Evolutionary conservation across 495 filamentous ascomycete genomes (phyloP).

Genomic region (Podospora sp.): DNA sequence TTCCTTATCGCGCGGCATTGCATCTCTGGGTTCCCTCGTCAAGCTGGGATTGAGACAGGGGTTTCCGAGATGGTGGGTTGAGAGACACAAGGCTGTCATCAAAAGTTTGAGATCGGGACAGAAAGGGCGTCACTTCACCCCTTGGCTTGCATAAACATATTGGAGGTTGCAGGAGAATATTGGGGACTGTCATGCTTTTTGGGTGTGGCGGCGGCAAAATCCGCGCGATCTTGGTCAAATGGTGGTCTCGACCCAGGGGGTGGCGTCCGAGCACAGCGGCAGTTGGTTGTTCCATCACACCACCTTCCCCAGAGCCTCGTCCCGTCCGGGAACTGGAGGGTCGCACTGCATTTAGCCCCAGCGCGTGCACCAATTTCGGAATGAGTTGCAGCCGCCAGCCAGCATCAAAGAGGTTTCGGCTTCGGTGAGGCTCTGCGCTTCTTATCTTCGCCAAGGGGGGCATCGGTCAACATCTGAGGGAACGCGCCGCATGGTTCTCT

Average conservation of each 20-base stretch:
- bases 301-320: background rate
- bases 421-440: no score
- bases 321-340: background rate
- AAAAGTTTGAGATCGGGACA: background rate
- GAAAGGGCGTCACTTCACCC: background rate
- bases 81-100: no score
- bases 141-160: slow-evolving; percentile 3
- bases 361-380: background rate
- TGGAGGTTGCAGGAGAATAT: background rate
- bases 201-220: background rate
- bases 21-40: no score
- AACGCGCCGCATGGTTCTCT: no score
- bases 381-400: background rate
- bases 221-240: no score
- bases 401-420: background rate
- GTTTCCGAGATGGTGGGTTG: no score
- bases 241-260: no score
- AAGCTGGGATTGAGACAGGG: no score
- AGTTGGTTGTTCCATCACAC: background rate
- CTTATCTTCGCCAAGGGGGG: no score
- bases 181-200: background rate
- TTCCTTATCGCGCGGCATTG: no score
- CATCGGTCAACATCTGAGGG: no score
- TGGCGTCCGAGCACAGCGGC: background rate
- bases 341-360: background rate